A percentile compares a stretch with the other conserved stretches of the same genome.
These are phyloP conservation scores for Eucalyptus globulus DNA, from an alignment of 345 rosid species.

Conservation along the genomic window DNA sequence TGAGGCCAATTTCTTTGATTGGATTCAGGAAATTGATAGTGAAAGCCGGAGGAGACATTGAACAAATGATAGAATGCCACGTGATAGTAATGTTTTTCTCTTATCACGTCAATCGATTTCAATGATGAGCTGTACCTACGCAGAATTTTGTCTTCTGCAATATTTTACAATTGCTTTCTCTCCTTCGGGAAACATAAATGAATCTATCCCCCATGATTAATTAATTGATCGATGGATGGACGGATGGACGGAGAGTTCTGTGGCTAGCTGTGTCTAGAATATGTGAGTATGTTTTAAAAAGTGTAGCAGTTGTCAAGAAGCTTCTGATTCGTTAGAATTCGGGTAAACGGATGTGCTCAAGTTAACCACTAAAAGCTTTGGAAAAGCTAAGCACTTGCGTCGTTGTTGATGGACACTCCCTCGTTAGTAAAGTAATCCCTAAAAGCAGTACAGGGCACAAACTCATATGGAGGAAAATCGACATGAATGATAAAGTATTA, in stretches of 20 bases:
- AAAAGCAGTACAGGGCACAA: not conserved
- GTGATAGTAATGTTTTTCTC: not conserved
- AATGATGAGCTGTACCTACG: not conserved
- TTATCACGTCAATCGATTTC: not conserved
- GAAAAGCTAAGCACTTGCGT: not conserved
- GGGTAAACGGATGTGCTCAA: not conserved
- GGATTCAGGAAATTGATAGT: not conserved
- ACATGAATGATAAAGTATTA: not conserved
- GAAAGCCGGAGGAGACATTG: not conserved
- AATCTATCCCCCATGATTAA: not conserved
- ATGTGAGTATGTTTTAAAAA: not conserved
- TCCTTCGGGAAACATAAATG: not conserved
- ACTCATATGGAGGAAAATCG: not conserved
- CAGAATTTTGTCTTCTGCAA: not conserved
- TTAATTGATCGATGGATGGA: not conserved
- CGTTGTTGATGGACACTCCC: not conserved
- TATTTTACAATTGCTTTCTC: not conserved
- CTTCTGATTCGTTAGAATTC: not conserved
- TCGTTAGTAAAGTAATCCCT: not conserved
- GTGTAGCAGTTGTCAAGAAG: not conserved
- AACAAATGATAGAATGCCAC: not conserved
- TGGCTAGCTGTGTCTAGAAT: not conserved
- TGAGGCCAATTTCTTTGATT: not conserved
- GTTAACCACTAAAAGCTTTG: not conserved
- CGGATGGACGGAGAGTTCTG: not conserved